Conservation (phyloP, 345 rosid species). For the Eucalyptus regnans region DNA sequence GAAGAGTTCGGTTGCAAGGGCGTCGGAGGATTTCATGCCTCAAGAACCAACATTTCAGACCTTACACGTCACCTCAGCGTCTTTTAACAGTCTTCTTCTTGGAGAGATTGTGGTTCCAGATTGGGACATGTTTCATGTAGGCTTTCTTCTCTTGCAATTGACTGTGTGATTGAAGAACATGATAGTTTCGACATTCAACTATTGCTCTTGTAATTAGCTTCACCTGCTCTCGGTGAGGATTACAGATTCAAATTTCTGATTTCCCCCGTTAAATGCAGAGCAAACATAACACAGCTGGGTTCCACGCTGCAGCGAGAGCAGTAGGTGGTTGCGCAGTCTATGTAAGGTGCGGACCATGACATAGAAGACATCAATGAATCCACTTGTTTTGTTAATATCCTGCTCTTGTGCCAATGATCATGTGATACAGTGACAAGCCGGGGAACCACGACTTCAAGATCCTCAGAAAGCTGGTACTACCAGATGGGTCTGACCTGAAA, state of each 20-base stretch:
- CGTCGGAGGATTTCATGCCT: conserved; percentile 64
- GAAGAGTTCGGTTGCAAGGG: conserved; percentile 37
- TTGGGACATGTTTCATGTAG: conserved; percentile 61
- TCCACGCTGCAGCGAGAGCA: conserved; percentile 53
- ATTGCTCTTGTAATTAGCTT: not conserved
- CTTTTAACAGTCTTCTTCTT: conserved; percentile 46
- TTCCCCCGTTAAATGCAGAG: conserved; percentile 10
- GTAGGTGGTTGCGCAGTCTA: conserved; percentile 51
- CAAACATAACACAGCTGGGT: conserved; percentile 38
- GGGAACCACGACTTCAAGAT: conserved; percentile 28
- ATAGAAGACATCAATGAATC: not conserved
- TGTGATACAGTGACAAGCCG: conserved; percentile 23
- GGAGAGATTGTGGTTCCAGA: conserved; percentile 54
- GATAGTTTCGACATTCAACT: not conserved
- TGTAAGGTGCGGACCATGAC: conserved; percentile 21
- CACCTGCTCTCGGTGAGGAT: not conserved
- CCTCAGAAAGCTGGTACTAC: conserved; percentile 42
- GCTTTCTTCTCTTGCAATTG: not conserved
- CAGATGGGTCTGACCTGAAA: conserved; percentile 49
- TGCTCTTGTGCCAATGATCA: not conserved
- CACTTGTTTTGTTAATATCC: not conserved
- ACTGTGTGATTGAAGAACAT: not conserved
- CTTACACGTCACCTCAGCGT: conserved; percentile 40
- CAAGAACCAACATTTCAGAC: conserved; percentile 43
- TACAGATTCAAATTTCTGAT: not conserved